Percentiles rank a stretch among this genome's conserved stretches.
These are phyloP conservation scores for Usnea hakonensis DNA, from an alignment of 495 filamentous ascomycete genomes.

Conservation along the genomic window DNA sequence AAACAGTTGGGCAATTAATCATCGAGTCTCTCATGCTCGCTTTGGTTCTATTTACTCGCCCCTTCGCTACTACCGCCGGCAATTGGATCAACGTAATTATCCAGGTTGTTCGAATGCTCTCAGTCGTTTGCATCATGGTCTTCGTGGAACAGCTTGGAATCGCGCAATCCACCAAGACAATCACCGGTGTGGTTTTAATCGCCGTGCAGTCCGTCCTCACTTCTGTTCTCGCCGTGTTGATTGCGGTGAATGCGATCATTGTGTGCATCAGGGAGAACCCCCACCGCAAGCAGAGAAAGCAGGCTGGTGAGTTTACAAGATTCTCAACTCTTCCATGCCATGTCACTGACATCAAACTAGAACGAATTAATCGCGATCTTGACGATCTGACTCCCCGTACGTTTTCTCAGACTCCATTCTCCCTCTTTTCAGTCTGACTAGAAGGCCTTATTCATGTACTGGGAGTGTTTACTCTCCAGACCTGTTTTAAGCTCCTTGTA, in stretches of 20 bases:
- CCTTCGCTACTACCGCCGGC: conserved; percentile 74
- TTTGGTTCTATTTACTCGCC: conserved; percentile 74
- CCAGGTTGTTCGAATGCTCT: conserved; percentile 87
- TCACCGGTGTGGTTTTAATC: conserved; percentile 83
- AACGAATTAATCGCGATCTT: conserved; percentile 74
- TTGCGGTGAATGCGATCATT: conserved; percentile 81
- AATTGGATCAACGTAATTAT: conserved; percentile 94
- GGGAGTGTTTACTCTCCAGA: no score
- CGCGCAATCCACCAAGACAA: conserved; percentile 87
- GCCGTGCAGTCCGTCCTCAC: conserved; percentile 82
- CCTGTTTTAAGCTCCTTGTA: no score
- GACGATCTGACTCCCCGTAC: conserved; percentile 82
- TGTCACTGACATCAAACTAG: conserved; percentile 33
- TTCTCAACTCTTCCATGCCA: not conserved
- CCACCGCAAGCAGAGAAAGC: conserved; percentile 74
- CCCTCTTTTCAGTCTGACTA: no score
- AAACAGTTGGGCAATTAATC: conserved; percentile 69
- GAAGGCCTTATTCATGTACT: no score
- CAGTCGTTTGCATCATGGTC: conserved; percentile 79
- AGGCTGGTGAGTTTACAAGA: conserved; percentile 56
- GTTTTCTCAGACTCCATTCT: no score
- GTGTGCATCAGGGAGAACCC: conserved; percentile 80
- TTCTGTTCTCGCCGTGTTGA: conserved; percentile 75
- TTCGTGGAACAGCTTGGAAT: conserved; percentile 93
- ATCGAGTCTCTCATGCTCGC: conserved; percentile 65